Evolutionary conservation across 2,329 filamentous ascomycete genomes (phyloP).

Genomic region (Clarireedia homoeocarpa): DNA sequence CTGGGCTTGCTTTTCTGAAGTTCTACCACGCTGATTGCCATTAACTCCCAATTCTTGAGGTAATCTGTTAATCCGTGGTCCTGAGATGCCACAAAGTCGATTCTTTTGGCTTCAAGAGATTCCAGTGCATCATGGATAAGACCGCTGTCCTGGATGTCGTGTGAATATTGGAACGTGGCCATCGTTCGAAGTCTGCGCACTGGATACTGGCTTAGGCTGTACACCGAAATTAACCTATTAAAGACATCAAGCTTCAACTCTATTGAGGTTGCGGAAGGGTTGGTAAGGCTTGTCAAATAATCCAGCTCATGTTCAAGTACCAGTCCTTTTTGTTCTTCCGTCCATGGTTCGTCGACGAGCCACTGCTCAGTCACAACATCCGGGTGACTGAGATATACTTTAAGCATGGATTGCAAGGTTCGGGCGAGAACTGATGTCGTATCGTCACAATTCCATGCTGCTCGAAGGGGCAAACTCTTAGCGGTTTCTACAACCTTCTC

Average conservation of each 20-base stretch:
- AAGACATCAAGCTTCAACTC: constrained; percentile 20
- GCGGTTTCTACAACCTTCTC: constrained; percentile 44
- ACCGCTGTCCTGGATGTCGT: not conserved
- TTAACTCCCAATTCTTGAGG: constrained; percentile 19
- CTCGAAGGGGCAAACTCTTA: constrained; percentile 39
- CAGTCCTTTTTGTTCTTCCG: constrained; percentile 46
- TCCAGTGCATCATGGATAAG: constrained; percentile 17
- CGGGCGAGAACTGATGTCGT: constrained; percentile 48
- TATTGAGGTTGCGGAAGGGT: constrained; percentile 6
- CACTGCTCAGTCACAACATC: constrained; percentile 44
- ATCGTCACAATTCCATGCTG: constrained; percentile 46
- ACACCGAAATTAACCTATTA: constrained; percentile 21
- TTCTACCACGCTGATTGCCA: constrained; percentile 21
- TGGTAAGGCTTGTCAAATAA: constrained; percentile 28
- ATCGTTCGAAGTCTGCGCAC: constrained; percentile 26
- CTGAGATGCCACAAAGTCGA: constrained; percentile 15
- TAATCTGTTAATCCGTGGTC: constrained; percentile 23
- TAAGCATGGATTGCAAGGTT: constrained; percentile 51
- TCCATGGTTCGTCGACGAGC: constrained; percentile 21
- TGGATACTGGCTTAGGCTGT: constrained; percentile 23
- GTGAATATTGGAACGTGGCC: constrained; percentile 16
- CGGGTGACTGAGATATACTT: constrained; percentile 50
- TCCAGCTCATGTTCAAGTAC: constrained; percentile 54
- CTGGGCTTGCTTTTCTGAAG: constrained; percentile 21
- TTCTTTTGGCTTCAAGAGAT: not conserved